Conservation (phyloP, 306 rosid species). For the Quercus dentata region DNA sequence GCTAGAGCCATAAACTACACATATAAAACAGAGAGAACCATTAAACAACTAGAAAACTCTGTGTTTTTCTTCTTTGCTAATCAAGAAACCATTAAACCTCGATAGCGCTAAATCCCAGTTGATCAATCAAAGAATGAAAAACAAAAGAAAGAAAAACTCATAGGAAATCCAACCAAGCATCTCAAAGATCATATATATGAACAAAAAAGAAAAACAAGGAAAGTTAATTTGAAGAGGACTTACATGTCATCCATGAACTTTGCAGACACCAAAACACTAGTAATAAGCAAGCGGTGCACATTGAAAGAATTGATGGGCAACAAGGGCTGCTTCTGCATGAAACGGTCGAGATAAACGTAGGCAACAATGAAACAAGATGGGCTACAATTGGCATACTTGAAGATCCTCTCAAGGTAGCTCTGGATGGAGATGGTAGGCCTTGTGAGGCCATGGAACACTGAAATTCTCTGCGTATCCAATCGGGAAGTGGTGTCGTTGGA, state of each 20-base stretch:
- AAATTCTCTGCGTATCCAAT: conserved; percentile 58
- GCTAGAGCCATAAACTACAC: too few species aligned
- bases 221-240: conserved; percentile 27
- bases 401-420: conserved; percentile 77
- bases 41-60: too few species aligned
- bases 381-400: conserved; percentile 94
- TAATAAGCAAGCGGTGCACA: conserved; percentile 84
- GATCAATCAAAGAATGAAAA: neutral
- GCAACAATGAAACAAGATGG: conserved; percentile 87
- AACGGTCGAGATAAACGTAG: conserved; percentile 85
- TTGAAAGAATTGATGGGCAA: conserved; percentile 81
- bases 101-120: neutral
- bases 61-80: too few species aligned
- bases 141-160: neutral
- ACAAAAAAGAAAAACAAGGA: neutral
- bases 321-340: conserved; percentile 72
- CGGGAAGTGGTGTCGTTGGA: conserved; percentile 58
- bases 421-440: conserved; percentile 76
- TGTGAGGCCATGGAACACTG: conserved; percentile 85
- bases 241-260: conserved; percentile 98
- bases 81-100: neutral
- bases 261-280: conserved; percentile 91
- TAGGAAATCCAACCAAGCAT: neutral
- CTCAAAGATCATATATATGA: neutral
- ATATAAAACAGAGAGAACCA: too few species aligned